phyloP scores from a whole-genome alignment of 179 eudicot genomes.

The Beta lomatogona region DNA sequence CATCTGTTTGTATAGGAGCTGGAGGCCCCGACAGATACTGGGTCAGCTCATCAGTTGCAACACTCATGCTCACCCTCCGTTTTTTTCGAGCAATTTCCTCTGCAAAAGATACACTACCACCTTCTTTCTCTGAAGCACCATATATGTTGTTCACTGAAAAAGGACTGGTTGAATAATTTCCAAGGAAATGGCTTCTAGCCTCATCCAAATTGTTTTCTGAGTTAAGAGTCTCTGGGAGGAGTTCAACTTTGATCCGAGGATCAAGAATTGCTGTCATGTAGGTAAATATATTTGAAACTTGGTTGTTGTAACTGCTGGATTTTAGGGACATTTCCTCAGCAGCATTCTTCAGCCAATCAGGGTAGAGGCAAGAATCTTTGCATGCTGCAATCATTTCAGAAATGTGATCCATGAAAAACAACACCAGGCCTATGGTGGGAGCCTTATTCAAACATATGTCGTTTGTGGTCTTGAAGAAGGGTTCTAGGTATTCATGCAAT shows the following conservation, averaged over 20 bases:
- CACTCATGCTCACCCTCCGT: constrained; percentile 57
- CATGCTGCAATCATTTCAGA: constrained; percentile 68
- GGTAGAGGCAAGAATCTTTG: constrained; percentile 66
- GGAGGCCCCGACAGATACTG: constrained; percentile 81
- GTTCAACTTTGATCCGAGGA: constrained; percentile 79
- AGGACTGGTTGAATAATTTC: constrained; percentile 57
- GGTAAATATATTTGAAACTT: constrained; percentile 61
- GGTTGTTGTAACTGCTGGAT: constrained; percentile 53
- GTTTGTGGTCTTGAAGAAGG: constrained; percentile 74
- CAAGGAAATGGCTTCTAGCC: constrained; percentile 65
- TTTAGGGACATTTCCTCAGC: constrained; percentile 67
- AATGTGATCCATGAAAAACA: constrained; percentile 92
- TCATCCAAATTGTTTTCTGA: constrained; percentile 57
- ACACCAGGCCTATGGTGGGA: constrained; percentile 67
- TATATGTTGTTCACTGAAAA: constrained; percentile 46
- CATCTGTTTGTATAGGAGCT: constrained; percentile 68
- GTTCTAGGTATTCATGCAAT: constrained; percentile 64
- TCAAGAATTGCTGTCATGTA: constrained; percentile 88
- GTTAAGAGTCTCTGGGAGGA: constrained; percentile 73
- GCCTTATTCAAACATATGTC: constrained; percentile 61
- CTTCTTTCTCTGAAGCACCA: constrained; percentile 48
- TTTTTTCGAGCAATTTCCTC: constrained; percentile 91
- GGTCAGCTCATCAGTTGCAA: constrained; percentile 70
- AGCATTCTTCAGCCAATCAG: constrained; percentile 74
- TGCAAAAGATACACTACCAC: constrained; percentile 69